Evolutionary conservation across 352 stramenopile species (phyloP).

Genomic region (Phytophthora nicotianae): DNA sequence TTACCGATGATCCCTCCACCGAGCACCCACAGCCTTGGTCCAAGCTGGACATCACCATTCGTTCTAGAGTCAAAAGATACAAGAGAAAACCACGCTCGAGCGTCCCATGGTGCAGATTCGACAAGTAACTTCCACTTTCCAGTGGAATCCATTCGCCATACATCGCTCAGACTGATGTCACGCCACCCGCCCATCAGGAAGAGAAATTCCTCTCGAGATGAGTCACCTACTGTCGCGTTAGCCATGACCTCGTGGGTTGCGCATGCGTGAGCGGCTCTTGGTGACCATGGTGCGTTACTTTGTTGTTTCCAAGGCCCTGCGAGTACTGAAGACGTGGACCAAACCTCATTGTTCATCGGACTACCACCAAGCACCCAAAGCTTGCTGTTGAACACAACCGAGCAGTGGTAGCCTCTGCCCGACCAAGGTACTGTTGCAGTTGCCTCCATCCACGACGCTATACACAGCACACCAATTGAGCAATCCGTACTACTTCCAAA

Average conservation of each 20-base stretch:
- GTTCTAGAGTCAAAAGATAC: conserved; percentile 79
- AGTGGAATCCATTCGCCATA: conserved; percentile 67
- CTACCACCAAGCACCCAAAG: conserved; percentile 78
- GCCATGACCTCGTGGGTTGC: conserved; percentile 53
- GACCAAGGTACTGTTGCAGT: conserved; percentile 46
- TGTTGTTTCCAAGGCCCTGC: conserved; percentile 57
- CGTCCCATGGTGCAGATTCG: conserved; percentile 55
- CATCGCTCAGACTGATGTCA: conserved; percentile 65
- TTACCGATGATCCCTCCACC: conserved; percentile 76
- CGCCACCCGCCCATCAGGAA: conserved; percentile 77
- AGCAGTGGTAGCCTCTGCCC: conserved; percentile 77
- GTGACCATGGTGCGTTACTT: conserved; percentile 49
- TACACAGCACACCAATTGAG: background rate
- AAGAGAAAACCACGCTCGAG: conserved; percentile 76
- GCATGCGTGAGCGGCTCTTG: conserved; percentile 65
- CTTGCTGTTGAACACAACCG: conserved; percentile 58
- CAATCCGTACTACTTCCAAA: background rate
- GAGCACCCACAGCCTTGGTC: conserved; percentile 74
- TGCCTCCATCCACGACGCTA: conserved; percentile 56
- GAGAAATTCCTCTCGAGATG: conserved; percentile 50
- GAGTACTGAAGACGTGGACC: conserved; percentile 69
- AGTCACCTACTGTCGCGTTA: conserved; percentile 61
- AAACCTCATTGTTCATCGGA: conserved; percentile 84
- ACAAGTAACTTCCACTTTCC: conserved; percentile 49
- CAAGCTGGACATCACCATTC: conserved; percentile 60